Base-by-base conservation (phyloP, 352 stramenopile species). In the Phytophthora citricola region DNA sequence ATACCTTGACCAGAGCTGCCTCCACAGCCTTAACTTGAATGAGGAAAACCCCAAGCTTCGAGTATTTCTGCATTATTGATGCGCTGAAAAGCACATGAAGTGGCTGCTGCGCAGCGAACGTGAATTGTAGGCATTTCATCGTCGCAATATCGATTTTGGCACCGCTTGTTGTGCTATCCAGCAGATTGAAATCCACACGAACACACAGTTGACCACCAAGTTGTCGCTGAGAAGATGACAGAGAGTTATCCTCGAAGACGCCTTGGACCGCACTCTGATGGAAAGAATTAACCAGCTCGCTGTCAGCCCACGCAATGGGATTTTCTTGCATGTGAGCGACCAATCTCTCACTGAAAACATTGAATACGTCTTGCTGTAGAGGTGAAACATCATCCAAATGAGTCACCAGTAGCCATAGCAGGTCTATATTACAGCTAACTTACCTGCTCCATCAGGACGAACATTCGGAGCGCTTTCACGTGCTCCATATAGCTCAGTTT, bases 361-460 rank as follows among this genome's bases (percentile, higher is more conserved):
- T 76, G 27, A 89, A 91, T 6, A 88, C 73, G 50, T 92, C 84
- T 92, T 92, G 82, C 82, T 92, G 56, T 29, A 59, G 26, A 47
- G 39, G 15, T 31, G 10, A 39, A 54, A 39, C 26, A 63, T 31
- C 11, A 17, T 57, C 20, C 26, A 17, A 55, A 38, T 36, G 12
- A 48, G 4, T 11, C 56, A 36, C 22, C 27, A 67, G 59, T 44
- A 32, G 8, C 9, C 11, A 49, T 14, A 40, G 32, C 11, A n/a
- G 15, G 3, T 32, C 5, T 6, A 9, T 60, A 20, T 45, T 38
- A 20, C 17, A 7, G 24, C 7, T 48, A 46, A 14, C 29, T 39
- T 73, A 92, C 83, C 83, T 90, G 79, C 46, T 83, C 78, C 81
- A 92, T 91, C n/a, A 92, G 74, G 6, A 92, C 76, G 44, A 87